Conservation (phyloP, 257 asterid species). For the Gardenia jasminoides region DNA sequence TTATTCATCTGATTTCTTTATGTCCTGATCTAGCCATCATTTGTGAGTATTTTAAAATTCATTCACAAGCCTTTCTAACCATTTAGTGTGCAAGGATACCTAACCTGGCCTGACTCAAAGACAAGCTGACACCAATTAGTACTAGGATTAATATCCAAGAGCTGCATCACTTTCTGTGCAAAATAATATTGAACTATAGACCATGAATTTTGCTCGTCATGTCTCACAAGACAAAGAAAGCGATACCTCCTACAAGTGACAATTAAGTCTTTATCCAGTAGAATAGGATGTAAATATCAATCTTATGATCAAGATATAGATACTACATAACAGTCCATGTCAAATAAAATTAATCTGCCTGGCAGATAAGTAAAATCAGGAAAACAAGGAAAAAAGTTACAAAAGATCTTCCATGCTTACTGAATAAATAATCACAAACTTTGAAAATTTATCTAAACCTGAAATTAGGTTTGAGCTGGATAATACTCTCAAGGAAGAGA, state of each 20-base stretch:
- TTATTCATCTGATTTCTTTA: not conserved
- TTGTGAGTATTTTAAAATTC: not conserved
- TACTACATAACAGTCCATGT: not conserved
- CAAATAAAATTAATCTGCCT: not conserved
- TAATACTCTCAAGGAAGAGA: slow-evolving; percentile 18
- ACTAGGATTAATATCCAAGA: not conserved
- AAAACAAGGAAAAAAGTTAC: not conserved
- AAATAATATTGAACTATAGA: not conserved
- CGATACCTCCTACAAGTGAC: not conserved
- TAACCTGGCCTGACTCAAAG: not conserved
- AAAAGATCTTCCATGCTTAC: not conserved
- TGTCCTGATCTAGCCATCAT: not conserved
- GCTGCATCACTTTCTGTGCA: not conserved
- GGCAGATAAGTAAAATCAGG: not conserved
- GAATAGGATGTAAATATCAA: not conserved
- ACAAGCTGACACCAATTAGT: not conserved
- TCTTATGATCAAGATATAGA: not conserved
- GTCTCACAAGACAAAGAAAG: not conserved
- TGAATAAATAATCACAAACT: not conserved
- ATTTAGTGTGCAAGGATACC: not conserved
- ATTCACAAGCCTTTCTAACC: not conserved
- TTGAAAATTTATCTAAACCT: not conserved
- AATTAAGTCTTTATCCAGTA: not conserved
- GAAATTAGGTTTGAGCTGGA: not conserved
- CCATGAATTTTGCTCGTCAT: not conserved